These are phyloP conservation scores for Cinnamomum chago DNA, from an alignment of 164 flowering plant species.

Conservation along the genomic window DNA sequence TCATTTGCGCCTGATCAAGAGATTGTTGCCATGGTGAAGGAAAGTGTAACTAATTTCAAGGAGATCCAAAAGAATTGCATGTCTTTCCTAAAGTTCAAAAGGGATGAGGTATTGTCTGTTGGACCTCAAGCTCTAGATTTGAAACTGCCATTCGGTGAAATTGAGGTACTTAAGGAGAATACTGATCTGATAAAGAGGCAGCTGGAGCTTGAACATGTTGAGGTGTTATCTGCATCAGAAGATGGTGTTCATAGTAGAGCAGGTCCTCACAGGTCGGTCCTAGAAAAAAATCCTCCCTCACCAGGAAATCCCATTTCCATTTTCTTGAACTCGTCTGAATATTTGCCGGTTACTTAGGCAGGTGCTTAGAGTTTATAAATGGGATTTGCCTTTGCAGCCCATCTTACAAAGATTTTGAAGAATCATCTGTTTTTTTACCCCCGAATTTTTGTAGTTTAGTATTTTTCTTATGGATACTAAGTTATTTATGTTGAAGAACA, in stretches of 20 bases:
- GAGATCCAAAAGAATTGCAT: constrained; percentile 66
- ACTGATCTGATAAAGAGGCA: constrained; percentile 70
- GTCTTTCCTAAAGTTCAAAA: constrained; percentile 89
- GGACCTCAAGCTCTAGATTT: constrained; percentile 75
- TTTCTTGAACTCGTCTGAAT: constrained; percentile 33
- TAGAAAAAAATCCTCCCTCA: constrained; percentile 69
- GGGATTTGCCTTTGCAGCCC: neutral
- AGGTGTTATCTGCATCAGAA: constrained; percentile 48
- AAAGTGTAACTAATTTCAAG: constrained; percentile 47
- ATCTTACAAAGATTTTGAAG: neutral
- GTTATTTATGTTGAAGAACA: neutral
- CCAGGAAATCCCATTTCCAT: constrained; percentile 84
- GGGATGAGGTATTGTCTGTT: constrained; percentile 56
- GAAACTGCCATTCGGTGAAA: constrained; percentile 73
- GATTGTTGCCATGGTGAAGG: constrained; percentile 48
- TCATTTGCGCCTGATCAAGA: constrained; percentile 65
- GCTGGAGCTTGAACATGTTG: constrained; percentile 58
- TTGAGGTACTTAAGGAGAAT: constrained; percentile 72
- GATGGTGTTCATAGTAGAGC: constrained; percentile 46
- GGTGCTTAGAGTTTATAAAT: neutral
- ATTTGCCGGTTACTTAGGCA: neutral
- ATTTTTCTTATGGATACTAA: neutral
- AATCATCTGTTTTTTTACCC: neutral
- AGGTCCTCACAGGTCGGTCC: constrained; percentile 39
- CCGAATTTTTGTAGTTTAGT: neutral